Evolutionary conservation across 441 rosid genomes (phyloP), one percentile per base, ranked within the genome.

Genomic region (Breynia disticha): DNA sequence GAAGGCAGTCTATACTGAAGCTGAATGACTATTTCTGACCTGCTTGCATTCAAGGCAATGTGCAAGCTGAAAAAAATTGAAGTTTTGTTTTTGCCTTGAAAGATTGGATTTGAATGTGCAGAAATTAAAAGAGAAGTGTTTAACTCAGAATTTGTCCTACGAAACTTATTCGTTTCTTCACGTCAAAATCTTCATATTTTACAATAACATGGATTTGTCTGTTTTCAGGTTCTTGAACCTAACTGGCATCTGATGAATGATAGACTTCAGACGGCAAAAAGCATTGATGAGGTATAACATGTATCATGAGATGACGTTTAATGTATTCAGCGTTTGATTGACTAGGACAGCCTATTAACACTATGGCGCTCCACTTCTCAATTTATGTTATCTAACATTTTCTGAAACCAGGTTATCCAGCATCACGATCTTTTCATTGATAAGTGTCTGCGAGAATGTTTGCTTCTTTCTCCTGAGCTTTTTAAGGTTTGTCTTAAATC

Each of bases 371-470:
- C 53, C 7, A 46, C 19, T 61, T 22, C 38, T 9, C 43, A 47
- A 61, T 24, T 2, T 24, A 46, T 45, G 42, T 57, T 56, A 52
- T 22, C 3, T 52, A 52, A 46, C 43, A 57, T 44, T 24, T 57
- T 52, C 47, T 73, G 67, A 47, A 16, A 69, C 71, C 93, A 93
- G 97, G 84, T 93, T 66, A 86, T 86, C 61, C 95, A 79, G 48
- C 80, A 80, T 66, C 99, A 93, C 61, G 95, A 89, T 66, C 76
- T 79, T 72, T 93, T 89, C 75, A 97, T 93, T 59, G 86, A 84
- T 42, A 91, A 84, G 71, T 93, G 97, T 71, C 69, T 93, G 56
- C 78, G 86, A 82, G 99, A 88, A 72, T 93, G 97, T 68, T 73
- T 93, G 76, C 97, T 93, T 72, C 96, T 84, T 77, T 81, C 81